Evolutionary conservation across 73 alveolate species (phyloP).

Genomic region (Tetrahymena elliotti): DNA sequence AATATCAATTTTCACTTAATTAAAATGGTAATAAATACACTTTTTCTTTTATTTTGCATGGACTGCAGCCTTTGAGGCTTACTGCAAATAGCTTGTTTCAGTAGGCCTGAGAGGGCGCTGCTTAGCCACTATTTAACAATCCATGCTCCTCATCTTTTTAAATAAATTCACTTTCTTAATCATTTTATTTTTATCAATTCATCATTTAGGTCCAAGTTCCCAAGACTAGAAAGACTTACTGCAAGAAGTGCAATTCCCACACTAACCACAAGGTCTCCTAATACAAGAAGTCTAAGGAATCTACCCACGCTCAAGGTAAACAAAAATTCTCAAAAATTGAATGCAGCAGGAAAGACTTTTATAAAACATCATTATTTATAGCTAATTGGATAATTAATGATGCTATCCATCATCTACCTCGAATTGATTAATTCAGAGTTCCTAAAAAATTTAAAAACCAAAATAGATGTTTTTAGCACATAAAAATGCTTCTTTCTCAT

Average conservation of each 20-base stretch:
- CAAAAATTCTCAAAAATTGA: background rate
- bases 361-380: too few species aligned
- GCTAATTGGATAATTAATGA: background rate
- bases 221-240: slow-evolving; percentile 67
- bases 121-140: background rate
- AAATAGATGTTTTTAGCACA: too few species aligned
- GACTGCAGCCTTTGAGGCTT: background rate
- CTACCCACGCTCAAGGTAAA: slow-evolving; percentile 60
- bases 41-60: background rate
- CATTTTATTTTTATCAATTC: background rate
- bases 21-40: background rate
- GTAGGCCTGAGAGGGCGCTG: background rate
- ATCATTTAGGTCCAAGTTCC: slow-evolving; percentile 67
- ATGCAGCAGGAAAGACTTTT: background rate
- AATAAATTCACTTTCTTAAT: background rate
- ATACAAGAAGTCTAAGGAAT: slow-evolving; percentile 82
- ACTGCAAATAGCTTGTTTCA: background rate
- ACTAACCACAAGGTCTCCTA: slow-evolving; percentile 70
- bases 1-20: background rate
- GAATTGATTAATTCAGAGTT: too few species aligned
- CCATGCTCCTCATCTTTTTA: background rate
- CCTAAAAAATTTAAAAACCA: too few species aligned
- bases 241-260: slow-evolving; percentile 70
- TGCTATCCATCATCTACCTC: too few species aligned
- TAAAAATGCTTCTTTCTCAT: too few species aligned